These are phyloP conservation scores for Metschnikowia kofuensis DNA, from an alignment of 805 yeast genomes.

Conservation along the genomic window DNA sequence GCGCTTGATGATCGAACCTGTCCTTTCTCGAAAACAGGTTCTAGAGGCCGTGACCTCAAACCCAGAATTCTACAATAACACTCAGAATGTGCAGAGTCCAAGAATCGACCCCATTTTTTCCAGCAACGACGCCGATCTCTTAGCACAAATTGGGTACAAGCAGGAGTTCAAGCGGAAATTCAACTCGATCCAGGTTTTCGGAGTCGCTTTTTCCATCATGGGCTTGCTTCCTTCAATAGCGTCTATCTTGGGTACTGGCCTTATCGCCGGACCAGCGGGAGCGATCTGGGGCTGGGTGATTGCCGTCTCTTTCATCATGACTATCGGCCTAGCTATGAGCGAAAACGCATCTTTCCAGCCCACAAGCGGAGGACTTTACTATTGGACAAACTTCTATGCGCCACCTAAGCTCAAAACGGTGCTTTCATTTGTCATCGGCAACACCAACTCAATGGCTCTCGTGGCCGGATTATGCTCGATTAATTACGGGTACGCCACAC, in stretches of 20 bases:
- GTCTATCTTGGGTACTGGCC: slow-evolving; percentile 49
- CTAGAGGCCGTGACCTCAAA: slow-evolving; percentile 24
- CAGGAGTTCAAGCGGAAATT: slow-evolving; percentile 62
- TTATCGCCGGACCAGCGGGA: slow-evolving; percentile 61
- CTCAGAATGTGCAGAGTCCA: slow-evolving; percentile 26
- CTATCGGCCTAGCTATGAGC: slow-evolving; percentile 58
- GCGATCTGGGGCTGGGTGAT: slow-evolving; percentile 72
- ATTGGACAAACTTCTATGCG: slow-evolving; percentile 53
- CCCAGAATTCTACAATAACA: slow-evolving; percentile 22
- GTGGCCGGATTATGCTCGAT: slow-evolving; percentile 67
- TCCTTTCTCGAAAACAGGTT: slow-evolving; percentile 9
- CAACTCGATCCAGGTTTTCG: slow-evolving; percentile 60
- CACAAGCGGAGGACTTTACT: no score
- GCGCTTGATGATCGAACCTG: no score
- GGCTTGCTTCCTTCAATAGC: slow-evolving; percentile 22
- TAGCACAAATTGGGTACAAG: slow-evolving; percentile 62
- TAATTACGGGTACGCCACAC: slow-evolving; percentile 58
- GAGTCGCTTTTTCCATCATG: slow-evolving; percentile 50
- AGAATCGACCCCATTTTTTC: slow-evolving; percentile 12
- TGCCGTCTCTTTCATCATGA: slow-evolving; percentile 51
- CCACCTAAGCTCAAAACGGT: slow-evolving; percentile 26
- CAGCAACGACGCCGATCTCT: slow-evolving; percentile 24
- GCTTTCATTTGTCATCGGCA: slow-evolving; percentile 48
- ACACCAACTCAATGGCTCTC: slow-evolving; percentile 62
- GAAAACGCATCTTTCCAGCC: slow-evolving; percentile 55